Evolutionary conservation across 2,329 filamentous ascomycete genomes (phyloP).

Genomic region (Colletotrichum sojae): DNA sequence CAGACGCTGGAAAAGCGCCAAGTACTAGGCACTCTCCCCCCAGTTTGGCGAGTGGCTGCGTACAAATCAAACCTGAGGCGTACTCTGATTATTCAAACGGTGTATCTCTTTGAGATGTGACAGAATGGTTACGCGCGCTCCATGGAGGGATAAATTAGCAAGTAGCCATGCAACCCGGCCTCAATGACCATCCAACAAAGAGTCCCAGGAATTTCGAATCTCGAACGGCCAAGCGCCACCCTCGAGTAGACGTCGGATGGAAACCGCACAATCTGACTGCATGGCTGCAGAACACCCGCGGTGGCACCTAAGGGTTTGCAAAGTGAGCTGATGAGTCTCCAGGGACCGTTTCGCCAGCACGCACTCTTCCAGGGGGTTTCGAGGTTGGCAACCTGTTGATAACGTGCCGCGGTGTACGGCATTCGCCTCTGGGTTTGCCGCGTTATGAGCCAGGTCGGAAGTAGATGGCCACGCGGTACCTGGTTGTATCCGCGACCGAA

Average conservation of each 20-base stretch:
- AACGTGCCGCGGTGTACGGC: not conserved
- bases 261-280: not conserved
- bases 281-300: not conserved
- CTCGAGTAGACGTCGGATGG: not conserved
- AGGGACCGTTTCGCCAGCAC: not conserved
- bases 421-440: constrained; percentile 1
- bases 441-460: constrained; percentile 19
- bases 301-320: not conserved
- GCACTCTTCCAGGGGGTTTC: not conserved
- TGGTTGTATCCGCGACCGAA: constrained; percentile 9
- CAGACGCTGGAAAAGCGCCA: constrained; percentile 12
- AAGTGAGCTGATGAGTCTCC: not conserved
- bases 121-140: not conserved
- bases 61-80: not conserved
- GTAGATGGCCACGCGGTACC: constrained; percentile 14
- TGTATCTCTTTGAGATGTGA: not conserved
- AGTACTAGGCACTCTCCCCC: constrained; percentile 11
- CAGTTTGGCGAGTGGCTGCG: constrained; percentile 13
- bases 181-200: not conserved
- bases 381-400: not conserved
- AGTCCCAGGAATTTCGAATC: no score
- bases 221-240: not conserved
- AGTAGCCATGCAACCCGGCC: not conserved
- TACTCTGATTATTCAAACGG: not conserved
- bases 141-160: not conserved